A percentile compares a stretch with the other conserved stretches of the same genome.
Evolutionary conservation across 2,329 filamentous ascomycete species (phyloP).

Genomic region (Trichoderma koningiopsis): DNA sequence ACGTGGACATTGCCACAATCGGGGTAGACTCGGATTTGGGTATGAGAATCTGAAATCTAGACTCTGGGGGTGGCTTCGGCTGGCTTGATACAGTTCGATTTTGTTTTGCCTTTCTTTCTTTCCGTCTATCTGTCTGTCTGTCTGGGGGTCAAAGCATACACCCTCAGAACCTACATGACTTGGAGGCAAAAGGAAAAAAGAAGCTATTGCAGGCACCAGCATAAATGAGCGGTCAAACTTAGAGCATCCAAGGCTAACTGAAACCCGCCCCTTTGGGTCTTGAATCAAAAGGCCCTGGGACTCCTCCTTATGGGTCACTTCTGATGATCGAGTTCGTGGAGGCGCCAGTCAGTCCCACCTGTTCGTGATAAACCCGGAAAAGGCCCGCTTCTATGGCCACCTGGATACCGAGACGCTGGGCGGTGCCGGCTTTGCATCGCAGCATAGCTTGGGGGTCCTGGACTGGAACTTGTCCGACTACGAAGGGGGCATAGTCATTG

Average conservation of each 20-base stretch:
- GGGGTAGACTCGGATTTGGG: not conserved
- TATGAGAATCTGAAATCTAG: not conserved
- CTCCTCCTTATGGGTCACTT: constrained; percentile 63
- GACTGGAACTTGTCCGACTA: constrained; percentile 66
- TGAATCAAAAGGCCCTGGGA: constrained; percentile 56
- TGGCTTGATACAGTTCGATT: not conserved
- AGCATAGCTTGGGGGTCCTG: constrained; percentile 64
- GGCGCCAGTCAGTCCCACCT: constrained; percentile 64
- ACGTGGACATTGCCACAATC: not conserved
- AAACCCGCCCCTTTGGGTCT: constrained; percentile 3
- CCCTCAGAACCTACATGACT: not conserved
- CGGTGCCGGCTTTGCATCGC: constrained; percentile 80
- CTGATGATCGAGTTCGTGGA: constrained; percentile 77
- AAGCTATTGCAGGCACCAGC: constrained; percentile 1
- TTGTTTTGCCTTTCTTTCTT: not conserved
- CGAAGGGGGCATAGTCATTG: constrained; percentile 61
- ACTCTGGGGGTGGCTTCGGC: constrained; percentile 7
- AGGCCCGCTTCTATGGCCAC: constrained; percentile 66
- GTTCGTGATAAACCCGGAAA: constrained; percentile 36
- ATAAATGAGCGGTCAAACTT: not conserved
- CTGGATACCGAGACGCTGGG: constrained; percentile 76
- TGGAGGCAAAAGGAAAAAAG: not conserved
- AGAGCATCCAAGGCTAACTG: constrained; percentile 22
- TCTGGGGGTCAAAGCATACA: not conserved
- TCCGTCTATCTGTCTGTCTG: too few relatives aligned